These are phyloP conservation scores for Plasmodium ovale DNA, from an alignment of 169 alveolate species.

Conservation along the genomic window DNA sequence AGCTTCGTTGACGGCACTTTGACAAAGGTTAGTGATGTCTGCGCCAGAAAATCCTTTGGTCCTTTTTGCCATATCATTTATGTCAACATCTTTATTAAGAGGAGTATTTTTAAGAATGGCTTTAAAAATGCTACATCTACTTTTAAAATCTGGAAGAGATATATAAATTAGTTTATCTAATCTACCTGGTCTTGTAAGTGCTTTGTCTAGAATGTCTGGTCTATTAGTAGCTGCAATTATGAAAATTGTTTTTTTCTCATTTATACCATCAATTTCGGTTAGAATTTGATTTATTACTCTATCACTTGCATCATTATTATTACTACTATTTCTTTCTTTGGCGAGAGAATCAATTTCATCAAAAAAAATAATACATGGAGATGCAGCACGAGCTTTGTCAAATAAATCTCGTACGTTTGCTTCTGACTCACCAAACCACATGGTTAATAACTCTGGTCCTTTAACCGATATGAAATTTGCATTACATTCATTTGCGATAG, in stretches of 20 bases:
- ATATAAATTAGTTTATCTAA: slow-evolving; percentile 94
- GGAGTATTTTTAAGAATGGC: slow-evolving; percentile 94
- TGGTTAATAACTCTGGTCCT: slow-evolving; percentile 86
- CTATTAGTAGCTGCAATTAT: slow-evolving; percentile 96
- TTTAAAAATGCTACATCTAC: slow-evolving; percentile 90
- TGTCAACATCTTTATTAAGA: slow-evolving; percentile 91
- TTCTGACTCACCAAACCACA: slow-evolving; percentile 90
- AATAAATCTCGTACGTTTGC: slow-evolving; percentile 87
- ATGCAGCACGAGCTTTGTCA: slow-evolving; percentile 90
- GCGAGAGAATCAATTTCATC: slow-evolving; percentile 99
- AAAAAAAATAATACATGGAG: slow-evolving; percentile 93
- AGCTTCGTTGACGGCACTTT: slow-evolving; percentile 95
- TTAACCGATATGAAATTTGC: slow-evolving; percentile 91
- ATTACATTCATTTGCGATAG: slow-evolving; percentile 93
- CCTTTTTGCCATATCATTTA: slow-evolving; percentile 86
- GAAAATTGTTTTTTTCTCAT: slow-evolving; percentile 93
- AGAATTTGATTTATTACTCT: slow-evolving; percentile 94
- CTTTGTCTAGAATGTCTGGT: slow-evolving; percentile 96
- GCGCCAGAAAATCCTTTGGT: slow-evolving; percentile 97
- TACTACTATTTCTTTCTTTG: slow-evolving; percentile 89
- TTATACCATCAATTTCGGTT: slow-evolving; percentile 96
- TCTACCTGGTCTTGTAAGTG: slow-evolving; percentile 95
- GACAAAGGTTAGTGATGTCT: slow-evolving; percentile 94
- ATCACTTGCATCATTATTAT: slow-evolving; percentile 95
- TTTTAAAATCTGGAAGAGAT: slow-evolving; percentile 95